Base-by-base conservation (phyloP, 2,329 filamentous ascomycete genomes). In the Neofusicoccum sp. region DNA sequence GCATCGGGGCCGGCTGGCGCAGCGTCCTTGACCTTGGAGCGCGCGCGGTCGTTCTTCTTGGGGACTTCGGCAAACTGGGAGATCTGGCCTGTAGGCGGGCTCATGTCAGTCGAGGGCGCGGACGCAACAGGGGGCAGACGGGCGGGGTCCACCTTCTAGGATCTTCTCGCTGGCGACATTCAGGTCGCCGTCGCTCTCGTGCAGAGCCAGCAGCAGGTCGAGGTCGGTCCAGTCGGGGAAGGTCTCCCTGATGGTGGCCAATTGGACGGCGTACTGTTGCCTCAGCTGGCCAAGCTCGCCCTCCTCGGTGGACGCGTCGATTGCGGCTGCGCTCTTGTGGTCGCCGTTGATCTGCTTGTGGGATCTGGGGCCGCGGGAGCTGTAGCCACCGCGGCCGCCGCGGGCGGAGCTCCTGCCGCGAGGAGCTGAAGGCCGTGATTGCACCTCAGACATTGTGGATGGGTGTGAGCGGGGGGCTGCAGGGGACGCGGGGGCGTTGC, bases 191-290 rank as follows among this genome's bases (percentile, higher is more conserved):
- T 90, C 85, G 61, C 88, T 89, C 81, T 99, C 95, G 76, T 96
- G 87, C 63, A 99, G 83, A 64, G 93, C 93, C 75, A 95, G 95
- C 65, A 98, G 86, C 65, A 98, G 86, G 76, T 98, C 93, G 76
- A 93, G 91, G 72, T 96, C 91, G 69, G 92, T 93, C 95, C 93
- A 98, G 77, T 92, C 89, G 63, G 91, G 87, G 80, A 96, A 97
- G 80, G 98, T 88, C 76, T 96, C 93, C 80, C 91, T 92, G 75
- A 99, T 87, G 70, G 88, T 86, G 64, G 82, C 82, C 69, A 96
- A 85, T 79, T 93, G 90, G 71, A 81, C 80, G 71, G 89, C 85
- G 74, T 96, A 95, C 76, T 90, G 87, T 82, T 91, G 92, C 85
- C 96, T 96, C 74, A 98, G 86, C 78, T 96, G 87, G 73, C 89